These are phyloP conservation scores for Lactarius hatsudake DNA, from an alignment of 768 basidiomycete species.

Conservation along the genomic window DNA sequence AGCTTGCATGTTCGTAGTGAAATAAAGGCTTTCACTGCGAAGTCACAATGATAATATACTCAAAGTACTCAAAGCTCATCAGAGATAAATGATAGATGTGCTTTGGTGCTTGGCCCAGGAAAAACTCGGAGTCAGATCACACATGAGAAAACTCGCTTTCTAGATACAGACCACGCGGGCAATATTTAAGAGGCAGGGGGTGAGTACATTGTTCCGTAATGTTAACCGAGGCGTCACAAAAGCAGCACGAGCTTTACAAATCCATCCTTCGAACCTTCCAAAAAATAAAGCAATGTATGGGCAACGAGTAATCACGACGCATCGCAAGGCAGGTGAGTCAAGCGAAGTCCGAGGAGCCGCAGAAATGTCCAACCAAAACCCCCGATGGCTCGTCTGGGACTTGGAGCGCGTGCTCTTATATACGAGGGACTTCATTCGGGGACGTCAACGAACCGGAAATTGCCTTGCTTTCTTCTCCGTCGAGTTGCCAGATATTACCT, in stretches of 20 bases:
- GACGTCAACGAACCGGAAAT: constrained; percentile 18
- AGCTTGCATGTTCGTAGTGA: no score
- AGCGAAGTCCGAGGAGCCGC: background rate
- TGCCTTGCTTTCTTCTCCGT: constrained; percentile 58
- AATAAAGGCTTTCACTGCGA: no score
- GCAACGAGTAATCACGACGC: background rate
- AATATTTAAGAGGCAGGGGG: constrained; percentile 10
- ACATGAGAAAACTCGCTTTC: background rate
- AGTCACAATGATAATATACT: no score
- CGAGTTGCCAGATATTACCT: constrained; percentile 68
- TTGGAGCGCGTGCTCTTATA: background rate
- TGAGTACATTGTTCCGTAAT: constrained; percentile 24
- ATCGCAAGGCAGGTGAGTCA: background rate
- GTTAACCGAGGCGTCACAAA: constrained; percentile 12
- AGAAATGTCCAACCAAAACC: background rate
- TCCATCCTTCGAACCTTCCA: constrained; percentile 24
- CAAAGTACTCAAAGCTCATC: no score
- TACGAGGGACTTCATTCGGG: constrained; percentile 17
- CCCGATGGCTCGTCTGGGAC: background rate
- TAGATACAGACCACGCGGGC: background rate
- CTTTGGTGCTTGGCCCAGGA: background rate
- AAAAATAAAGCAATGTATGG: constrained; percentile 17
- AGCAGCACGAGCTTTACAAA: constrained; percentile 13
- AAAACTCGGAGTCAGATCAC: background rate
- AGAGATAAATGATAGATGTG: background rate